Base-by-base conservation (phyloP, 2,329 filamentous ascomycete genomes). In the Claviceps spartinae region DNA sequence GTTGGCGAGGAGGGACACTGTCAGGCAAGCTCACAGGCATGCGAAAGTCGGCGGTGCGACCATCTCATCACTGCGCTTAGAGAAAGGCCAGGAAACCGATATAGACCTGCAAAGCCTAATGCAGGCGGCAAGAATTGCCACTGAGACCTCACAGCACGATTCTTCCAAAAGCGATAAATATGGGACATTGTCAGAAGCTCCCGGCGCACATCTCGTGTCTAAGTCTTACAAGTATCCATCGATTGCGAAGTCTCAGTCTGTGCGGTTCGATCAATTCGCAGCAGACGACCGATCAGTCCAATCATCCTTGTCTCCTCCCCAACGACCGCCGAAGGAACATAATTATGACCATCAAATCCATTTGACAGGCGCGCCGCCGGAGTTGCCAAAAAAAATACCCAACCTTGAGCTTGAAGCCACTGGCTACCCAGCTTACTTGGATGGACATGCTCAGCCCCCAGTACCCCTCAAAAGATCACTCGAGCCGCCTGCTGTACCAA, bases 1-100 rank as follows among this genome's bases (percentile, higher is more conserved):
- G 66, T 77, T 89, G 53, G 73, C 70, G 52, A 75, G 85, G 43
- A 75, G 88, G 57, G 82, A 86, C 59, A 79, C 77, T 14, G 75
- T 73, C 43, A 73, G 80, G 54, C 76, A 71, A 56, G 76, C 74
- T 11, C 78, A 75, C 26, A 74, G 77, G 36, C 75, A 79, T 57
- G 74, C 78, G 8, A 47, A 51, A 18, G 46, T 53, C 46, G 53
- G 47, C 36, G 51, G 51, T 22, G 48, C 50, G 26, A 53, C 54
- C 4, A 53, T 52, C 26, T 14, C 53, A 26, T 40, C 54, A 2
- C 30, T 45, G 7, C 41, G 42, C 14, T 38, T 51, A 26, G 18
- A 46, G 16, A 37, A 48, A 20, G 49, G 48, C 9, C 48, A 48
- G 37, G 24, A 53, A 5, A 68, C 73, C 5, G 72, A 76, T 26